Evolutionary conservation across 2,329 filamentous ascomycete genomes (phyloP), one percentile per base, ranked within the genome.

Genomic region (Claviceps africana): DNA sequence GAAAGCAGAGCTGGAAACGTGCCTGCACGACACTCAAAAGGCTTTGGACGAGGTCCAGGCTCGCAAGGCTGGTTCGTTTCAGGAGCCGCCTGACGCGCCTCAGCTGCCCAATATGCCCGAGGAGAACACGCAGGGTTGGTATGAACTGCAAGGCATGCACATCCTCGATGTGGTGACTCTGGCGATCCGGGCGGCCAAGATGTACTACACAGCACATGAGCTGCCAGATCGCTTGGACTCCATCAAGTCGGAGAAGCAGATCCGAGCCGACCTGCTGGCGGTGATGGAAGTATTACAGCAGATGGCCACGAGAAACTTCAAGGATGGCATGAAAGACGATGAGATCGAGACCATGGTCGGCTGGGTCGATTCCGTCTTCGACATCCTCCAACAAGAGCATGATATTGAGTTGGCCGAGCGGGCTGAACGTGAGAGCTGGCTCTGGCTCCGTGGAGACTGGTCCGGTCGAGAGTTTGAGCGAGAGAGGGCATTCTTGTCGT

Each of bases 161-260:
- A 81, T 98, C 39, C 78, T 97, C 52, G 91, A 97, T 65, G 83
- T 95, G 51, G 85, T 93, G 64, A 98, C 93, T 1, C 75, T 97
- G 51, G 91, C 91, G n/a, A 97, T 98, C 59, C 82, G 89, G 50
- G 89, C 91, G 1, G 93, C 93, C 50, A 95, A 94, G 70, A 84
- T 94, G 61, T 98, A 97, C 70, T 97, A 98, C 69, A 96, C 90
- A 0, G 80, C 88, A 4, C 93, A 97, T 64, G 86, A 94, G 62
- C 78, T 90, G 51, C 88, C 90, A 1, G 85, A 93, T 59, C 83
- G 87, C 39, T 74, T 97, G 19, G 88, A 93, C 62, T 73, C 85
- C 30, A 94, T 97, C 68, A 90, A 88, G 67, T 82, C 88, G 0
- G 93, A 98, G 66, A 87, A 85, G 56, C 78, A 86, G 58, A 85